Percentiles rank a stretch among this genome's conserved stretches.
These are phyloP conservation scores for Tilletia indica DNA, from an alignment of 1,284 basidiomycete species.

Conservation along the genomic window DNA sequence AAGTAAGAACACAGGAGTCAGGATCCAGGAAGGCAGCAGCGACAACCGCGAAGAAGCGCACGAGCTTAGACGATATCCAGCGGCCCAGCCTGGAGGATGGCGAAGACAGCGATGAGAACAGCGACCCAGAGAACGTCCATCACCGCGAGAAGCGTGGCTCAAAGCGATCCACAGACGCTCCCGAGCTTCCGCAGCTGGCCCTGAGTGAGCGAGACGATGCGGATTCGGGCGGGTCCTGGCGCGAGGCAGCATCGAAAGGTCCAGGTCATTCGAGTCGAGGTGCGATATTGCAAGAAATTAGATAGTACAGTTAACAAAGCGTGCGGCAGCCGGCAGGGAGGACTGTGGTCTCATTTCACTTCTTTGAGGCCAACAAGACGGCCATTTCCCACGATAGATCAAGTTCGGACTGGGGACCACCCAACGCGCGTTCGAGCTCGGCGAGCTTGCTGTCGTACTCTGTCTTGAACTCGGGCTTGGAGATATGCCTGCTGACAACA, in stretches of 20 bases:
- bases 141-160: constrained; percentile 19
- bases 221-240: not conserved
- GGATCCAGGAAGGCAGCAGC: too few species aligned
- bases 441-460: not conserved
- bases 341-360: not conserved
- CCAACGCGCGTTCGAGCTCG: not conserved
- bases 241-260: constrained; percentile 34
- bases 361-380: not conserved
- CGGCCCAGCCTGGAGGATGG: constrained; percentile 58
- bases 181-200: constrained; percentile 36
- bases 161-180: constrained; percentile 27
- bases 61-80: constrained; percentile 10
- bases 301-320: too few species aligned
- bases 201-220: constrained; percentile 24
- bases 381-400: constrained; percentile 11
- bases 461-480: not conserved
- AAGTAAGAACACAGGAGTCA: too few species aligned
- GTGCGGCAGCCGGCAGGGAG: too few species aligned
- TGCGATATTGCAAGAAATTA: too few species aligned
- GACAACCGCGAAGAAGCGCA: constrained; percentile 12
- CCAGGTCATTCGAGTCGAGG: too few species aligned
- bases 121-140: constrained; percentile 32
- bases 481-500: not conserved
- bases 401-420: not conserved
- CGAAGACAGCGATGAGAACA: constrained; percentile 56